Base-by-base conservation (phyloP, 805 yeast species). In the Candida broadrunensis region DNA sequence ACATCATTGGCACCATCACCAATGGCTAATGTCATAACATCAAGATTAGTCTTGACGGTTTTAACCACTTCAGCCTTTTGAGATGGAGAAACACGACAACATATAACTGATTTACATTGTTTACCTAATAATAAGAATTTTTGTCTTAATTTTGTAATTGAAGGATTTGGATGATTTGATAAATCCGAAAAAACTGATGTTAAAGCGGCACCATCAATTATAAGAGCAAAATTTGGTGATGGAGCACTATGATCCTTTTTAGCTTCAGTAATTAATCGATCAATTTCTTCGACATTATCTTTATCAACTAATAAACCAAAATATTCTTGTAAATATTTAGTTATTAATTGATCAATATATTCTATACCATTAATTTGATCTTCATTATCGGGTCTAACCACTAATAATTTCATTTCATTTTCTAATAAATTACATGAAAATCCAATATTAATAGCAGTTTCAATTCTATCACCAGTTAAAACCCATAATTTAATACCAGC, bases 1-100 rank as follows among this genome's bases (percentile, higher is more conserved):
- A 85, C 93, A 59, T 85, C 95, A 55, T 85, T 85, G 19, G 93
- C 87, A 47, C 95, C 95, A 57, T 85, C 95, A 24, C 95, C 95
- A 56, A 85, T 80, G 0, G 91, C 88, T 42, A 85, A 69, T 0
- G 93, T 84, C 80, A 84, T 83, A 25, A 85, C 93, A 37, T 75
- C 73, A 49, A 85, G 71, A 7, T 73, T 72, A 23, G 72, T 66
- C 55, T 83, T 83, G 20, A 85, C 89, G 66, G 81, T 61, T 45
- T 67, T 71, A 17, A 85, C 91, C 19, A 86, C 85, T 13, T 75
- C 75, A 3, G 93, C 95, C 63, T 85, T 85, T 58, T 85, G 93
- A 15, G 89, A 77, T 6, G 95, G 93, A 3, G 90, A 83, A 16
- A 85, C 93, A 47, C 95, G 77, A 61, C 93, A 85, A 60, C 95